Evolutionary conservation across 1,284 basidiomycete genomes (phyloP), one percentile per base, ranked within the genome.

Genomic region (Leccinum fallax): DNA sequence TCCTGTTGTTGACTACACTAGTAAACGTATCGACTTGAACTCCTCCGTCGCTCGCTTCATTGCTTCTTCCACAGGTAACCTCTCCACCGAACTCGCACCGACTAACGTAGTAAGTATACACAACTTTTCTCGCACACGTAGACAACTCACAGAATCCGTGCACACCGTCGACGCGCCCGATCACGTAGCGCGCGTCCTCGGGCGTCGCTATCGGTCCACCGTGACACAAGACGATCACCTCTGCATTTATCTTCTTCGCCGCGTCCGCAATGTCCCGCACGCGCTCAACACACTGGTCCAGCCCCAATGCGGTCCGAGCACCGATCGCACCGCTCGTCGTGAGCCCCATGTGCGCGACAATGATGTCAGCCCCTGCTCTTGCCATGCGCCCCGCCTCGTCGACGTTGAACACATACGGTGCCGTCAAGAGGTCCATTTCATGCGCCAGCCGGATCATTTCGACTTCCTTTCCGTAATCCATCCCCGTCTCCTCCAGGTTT

Each of bases 261-360:
- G 66, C 65, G 16, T 68, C 60, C 19, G 53, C 57, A 32, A 74
- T 71, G 13, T 63, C 63, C 36, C 61, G 58, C 2, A 75, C 57
- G 3, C 67, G 63, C 53, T 58, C 15, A 19, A 74, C 68, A 40
- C 72, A 67, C 28, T 75, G 66, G 8, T 75, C 67, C 36, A 73
- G 64, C 4, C 51, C 58, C 11, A 61, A 55, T 30, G 73, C 63
- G 1, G 69, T 74, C 55, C 66, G 71, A 4, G 70, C 74, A 26
- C 69, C 71, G 54, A 72, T 63, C 30, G 66, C 66, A 10, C 73
- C 70, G 28, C 60, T 67, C 24, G 70, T 74, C 55, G 71, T 74
- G 43, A 72, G 71, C 3, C 70, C 73, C 71, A 72, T 74, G 55
- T 73, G 71, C 9, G 68, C 71, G n/a, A 75, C 71, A n/a, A 75